A percentile compares a stretch with the other conserved stretches of the same genome.
Evolutionary conservation across 768 basidiomycete species (phyloP).

Genomic region (Mrakia gelida): DNA sequence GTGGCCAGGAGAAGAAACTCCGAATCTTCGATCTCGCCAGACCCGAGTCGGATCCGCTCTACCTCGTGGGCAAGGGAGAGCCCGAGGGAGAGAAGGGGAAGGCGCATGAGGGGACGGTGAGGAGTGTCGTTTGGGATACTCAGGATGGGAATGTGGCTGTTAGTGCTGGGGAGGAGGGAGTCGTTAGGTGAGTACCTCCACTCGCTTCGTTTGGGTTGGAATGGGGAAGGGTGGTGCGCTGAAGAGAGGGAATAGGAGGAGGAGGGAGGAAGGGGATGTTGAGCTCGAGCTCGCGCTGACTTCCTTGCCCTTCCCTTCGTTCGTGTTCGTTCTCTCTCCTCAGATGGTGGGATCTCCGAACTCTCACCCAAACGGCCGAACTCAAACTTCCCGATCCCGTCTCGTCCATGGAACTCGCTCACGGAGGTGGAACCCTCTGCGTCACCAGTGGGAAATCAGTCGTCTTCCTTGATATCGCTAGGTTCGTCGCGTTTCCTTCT

Average conservation of each 20-base stretch:
- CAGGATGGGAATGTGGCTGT: conserved; percentile 75
- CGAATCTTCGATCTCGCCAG: conserved; percentile 84
- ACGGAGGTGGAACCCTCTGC: conserved; percentile 69
- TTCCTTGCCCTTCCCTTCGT: conserved; percentile 19
- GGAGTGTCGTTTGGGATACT: conserved; percentile 84
- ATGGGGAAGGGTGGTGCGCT: no score
- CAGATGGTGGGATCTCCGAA: conserved; percentile 88
- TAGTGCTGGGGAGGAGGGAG: conserved; percentile 85
- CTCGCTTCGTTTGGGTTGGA: not conserved
- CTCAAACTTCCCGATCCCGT: conserved; percentile 73
- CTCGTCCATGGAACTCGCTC: conserved; percentile 89
- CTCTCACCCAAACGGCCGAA: conserved; percentile 63
- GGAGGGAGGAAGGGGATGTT: not conserved
- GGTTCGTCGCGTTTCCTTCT: conserved; percentile 36
- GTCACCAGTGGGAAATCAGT: conserved; percentile 90
- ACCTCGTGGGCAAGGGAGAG: conserved; percentile 59
- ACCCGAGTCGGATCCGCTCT: conserved; percentile 81
- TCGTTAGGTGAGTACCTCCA: conserved; percentile 63
- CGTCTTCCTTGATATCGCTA: conserved; percentile 66
- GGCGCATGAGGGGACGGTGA: conserved; percentile 83
- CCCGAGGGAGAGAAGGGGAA: conserved; percentile 42
- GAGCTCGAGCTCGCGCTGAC: conserved; percentile 11
- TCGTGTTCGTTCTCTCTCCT: conserved; percentile 52
- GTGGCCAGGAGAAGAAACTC: conserved; percentile 96
- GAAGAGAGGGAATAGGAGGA: not conserved